phyloP scores from a whole-genome alignment of 768 basidiomycete genomes.

The Podaxis mareebaensis region DNA sequence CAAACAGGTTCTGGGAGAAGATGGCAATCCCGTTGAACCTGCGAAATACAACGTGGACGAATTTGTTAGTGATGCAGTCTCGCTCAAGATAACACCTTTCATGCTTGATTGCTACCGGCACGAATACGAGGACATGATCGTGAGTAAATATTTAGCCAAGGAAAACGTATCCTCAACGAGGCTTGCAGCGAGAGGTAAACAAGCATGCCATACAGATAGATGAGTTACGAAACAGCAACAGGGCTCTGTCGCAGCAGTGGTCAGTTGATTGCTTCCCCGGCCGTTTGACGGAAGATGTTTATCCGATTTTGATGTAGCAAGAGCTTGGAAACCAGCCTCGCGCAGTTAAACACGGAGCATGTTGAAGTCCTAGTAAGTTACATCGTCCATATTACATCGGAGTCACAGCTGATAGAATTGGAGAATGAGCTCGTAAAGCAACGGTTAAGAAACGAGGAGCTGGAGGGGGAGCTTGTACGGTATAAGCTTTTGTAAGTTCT shows the following conservation, averaged over 20 bases:
- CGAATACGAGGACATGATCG: slow-evolving; percentile 83
- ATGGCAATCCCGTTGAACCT: slow-evolving; percentile 25
- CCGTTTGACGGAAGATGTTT: slow-evolving; percentile 3
- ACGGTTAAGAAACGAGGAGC: slow-evolving; percentile 86
- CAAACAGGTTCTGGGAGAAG: slow-evolving; percentile 26
- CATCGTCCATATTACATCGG: neutral
- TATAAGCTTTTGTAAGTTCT: slow-evolving; percentile 84
- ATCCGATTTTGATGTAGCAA: slow-evolving; percentile 50
- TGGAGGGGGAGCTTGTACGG: slow-evolving; percentile 90
- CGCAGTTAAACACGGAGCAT: slow-evolving; percentile 82
- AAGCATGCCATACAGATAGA: slow-evolving; percentile 87
- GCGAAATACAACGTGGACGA: slow-evolving; percentile 67
- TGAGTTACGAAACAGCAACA: slow-evolving; percentile 76
- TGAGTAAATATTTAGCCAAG: slow-evolving; percentile 20
- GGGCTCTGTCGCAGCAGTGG: slow-evolving; percentile 77
- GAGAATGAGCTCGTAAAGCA: slow-evolving; percentile 93
- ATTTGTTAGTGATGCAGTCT: slow-evolving; percentile 87
- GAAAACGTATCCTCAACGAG: neutral
- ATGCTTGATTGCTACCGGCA: slow-evolving; percentile 90
- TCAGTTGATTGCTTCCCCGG: slow-evolving; percentile 38
- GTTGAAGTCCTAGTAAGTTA: slow-evolving; percentile 65
- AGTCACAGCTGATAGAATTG: neutral
- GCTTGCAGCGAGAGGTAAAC: slow-evolving; percentile 60
- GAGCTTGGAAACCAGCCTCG: slow-evolving; percentile 73
- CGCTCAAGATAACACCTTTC: slow-evolving; percentile 88